Evolutionary conservation across 2,329 filamentous ascomycete genomes (phyloP).

Genomic region (Neonectria coccinea): DNA sequence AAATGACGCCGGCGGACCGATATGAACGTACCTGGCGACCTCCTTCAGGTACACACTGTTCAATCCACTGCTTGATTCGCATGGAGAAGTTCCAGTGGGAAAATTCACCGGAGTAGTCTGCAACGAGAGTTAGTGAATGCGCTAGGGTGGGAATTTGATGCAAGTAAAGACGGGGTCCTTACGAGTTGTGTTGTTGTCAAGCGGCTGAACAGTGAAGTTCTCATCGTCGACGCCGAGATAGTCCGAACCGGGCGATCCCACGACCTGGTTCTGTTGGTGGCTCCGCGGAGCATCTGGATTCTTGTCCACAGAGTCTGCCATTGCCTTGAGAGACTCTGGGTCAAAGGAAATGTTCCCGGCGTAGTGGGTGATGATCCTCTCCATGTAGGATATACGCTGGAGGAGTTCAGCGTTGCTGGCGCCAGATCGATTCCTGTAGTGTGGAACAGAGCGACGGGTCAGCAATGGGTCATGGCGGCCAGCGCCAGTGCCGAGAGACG

Average conservation of each 20-base stretch:
- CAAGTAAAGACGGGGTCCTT: slow-evolving; percentile 35
- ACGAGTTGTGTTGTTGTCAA: slow-evolving; percentile 57
- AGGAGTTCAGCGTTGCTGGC: slow-evolving; percentile 41
- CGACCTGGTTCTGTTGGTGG: slow-evolving; percentile 36
- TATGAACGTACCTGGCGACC: slow-evolving; percentile 44
- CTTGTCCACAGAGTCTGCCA: slow-evolving; percentile 57
- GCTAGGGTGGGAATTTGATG: slow-evolving; percentile 6
- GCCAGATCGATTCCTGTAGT: slow-evolving; percentile 39
- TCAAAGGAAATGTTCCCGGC: slow-evolving; percentile 54
- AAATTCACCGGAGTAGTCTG: slow-evolving; percentile 65
- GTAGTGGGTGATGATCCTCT: slow-evolving; percentile 61
- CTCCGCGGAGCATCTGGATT: slow-evolving; percentile 31
- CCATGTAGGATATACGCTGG: slow-evolving; percentile 53
- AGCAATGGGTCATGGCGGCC: slow-evolving; percentile 17
- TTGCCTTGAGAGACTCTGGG: slow-evolving; percentile 50
- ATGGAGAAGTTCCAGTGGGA: slow-evolving; percentile 67
- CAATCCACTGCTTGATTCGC: slow-evolving; percentile 63
- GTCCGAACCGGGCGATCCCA: slow-evolving; percentile 42
- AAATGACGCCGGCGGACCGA: background rate
- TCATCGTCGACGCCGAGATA: slow-evolving; percentile 51
- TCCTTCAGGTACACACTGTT: slow-evolving; percentile 51
- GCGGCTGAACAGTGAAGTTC: slow-evolving; percentile 55
- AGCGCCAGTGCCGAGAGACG: background rate
- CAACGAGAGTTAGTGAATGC: slow-evolving; percentile 18
- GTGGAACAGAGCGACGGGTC: slow-evolving; percentile 17